A percentile compares a stretch with the other conserved stretches of the same genome.
Evolutionary conservation across 768 basidiomycete genomes (phyloP).

Genomic region (Trametes coccinea): DNA sequence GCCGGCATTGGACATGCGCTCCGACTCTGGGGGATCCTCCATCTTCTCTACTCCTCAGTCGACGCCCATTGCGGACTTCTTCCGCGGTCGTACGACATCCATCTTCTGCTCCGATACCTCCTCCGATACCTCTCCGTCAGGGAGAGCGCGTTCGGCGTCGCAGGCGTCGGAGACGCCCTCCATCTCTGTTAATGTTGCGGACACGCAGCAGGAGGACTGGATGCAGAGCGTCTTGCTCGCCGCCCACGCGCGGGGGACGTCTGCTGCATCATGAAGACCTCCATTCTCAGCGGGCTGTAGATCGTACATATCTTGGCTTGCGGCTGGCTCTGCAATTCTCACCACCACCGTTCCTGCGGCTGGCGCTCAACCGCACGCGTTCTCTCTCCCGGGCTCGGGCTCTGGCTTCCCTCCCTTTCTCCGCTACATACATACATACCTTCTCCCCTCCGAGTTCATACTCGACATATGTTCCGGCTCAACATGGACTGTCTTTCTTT

Average conservation of each 20-base stretch:
- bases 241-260: conserved; percentile 28
- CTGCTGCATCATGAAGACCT: neutral
- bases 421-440: neutral
- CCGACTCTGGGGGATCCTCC: conserved; percentile 29
- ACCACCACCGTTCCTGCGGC: neutral
- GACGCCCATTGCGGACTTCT: conserved; percentile 33
- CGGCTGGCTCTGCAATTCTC: conserved; percentile 17
- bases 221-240: conserved; percentile 70
- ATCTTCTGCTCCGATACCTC: conserved; percentile 14
- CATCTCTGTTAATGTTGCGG: conserved; percentile 39
- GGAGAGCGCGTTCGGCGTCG: conserved; percentile 20
- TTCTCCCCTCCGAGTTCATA: neutral
- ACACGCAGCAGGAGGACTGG: conserved; percentile 64
- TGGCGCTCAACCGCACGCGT: conserved; percentile 1
- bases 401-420: neutral
- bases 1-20: neutral
- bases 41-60: conserved; percentile 30
- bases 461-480: conserved; percentile 2
- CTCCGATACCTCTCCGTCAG: conserved; percentile 2
- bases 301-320: conserved; percentile 13
- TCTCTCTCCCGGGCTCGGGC: neutral
- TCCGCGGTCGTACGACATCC: conserved; percentile 26
- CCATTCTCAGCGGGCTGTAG: neutral
- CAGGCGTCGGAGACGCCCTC: conserved; percentile 50
- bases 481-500: conserved; percentile 18